Evolutionary conservation across 352 stramenopile genomes (phyloP).

Genomic region (Phytophthora sansomeana): DNA sequence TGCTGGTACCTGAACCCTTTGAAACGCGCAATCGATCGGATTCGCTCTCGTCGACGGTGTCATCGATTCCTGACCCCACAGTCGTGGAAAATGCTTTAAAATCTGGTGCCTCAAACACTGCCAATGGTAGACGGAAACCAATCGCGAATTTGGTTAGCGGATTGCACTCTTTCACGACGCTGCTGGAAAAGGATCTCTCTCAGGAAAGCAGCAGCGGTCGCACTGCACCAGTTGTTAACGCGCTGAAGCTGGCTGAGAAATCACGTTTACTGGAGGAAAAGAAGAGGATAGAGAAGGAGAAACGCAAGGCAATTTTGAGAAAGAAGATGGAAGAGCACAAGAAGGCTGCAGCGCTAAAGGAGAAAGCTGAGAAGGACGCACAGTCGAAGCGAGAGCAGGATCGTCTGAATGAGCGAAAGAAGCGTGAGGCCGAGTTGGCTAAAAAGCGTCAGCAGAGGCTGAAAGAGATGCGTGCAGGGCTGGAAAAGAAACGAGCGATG

Average conservation of each 20-base stretch:
- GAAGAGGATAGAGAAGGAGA: conserved; percentile 67
- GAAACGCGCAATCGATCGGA: conserved; percentile 32
- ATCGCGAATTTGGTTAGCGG: conserved; percentile 72
- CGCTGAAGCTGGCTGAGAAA: conserved; percentile 78
- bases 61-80: conserved; percentile 57
- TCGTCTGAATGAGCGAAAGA: conserved; percentile 73
- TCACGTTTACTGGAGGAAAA: conserved; percentile 74
- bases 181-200: conserved; percentile 65
- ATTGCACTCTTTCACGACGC: conserved; percentile 76
- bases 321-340: conserved; percentile 82
- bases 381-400: conserved; percentile 78
- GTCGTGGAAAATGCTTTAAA: conserved; percentile 33
- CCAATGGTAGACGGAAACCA: conserved; percentile 42
- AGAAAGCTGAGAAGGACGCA: conserved; percentile 72
- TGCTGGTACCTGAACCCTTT: background rate
- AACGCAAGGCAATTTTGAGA: conserved; percentile 68
- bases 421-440: conserved; percentile 67
- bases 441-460: conserved; percentile 69
- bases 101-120: conserved; percentile 13
- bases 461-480: conserved; percentile 69
- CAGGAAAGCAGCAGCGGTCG: conserved; percentile 41
- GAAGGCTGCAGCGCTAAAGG: conserved; percentile 72
- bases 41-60: conserved; percentile 65
- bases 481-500: conserved; percentile 75
- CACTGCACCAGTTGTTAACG: conserved; percentile 63